Base-by-base conservation (phyloP, 768 basidiomycete species). In the Pleurotus eryngii region DNA sequence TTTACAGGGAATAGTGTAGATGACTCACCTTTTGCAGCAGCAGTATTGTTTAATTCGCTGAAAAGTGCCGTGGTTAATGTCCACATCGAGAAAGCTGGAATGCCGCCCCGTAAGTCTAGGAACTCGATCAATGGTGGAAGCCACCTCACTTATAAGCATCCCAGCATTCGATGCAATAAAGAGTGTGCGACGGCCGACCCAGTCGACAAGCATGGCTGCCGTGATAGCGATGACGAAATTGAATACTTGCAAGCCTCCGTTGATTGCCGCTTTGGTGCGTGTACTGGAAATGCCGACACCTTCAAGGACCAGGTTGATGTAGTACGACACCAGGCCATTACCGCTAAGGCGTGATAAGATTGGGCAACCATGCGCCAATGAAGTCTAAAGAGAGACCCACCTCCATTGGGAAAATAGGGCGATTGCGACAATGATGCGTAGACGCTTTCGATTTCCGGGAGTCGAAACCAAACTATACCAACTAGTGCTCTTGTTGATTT, bases 351-450 rank as follows among this genome's bases (percentile, higher is more conserved):
- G 22, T 9, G 53, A n/a, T 24, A 11, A 2, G 0, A 56, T 20
- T 7, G 24, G 18, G 22, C 43, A 27, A 26, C 40, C 22, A 56
- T 2, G 20, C 24, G 24, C 24, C 24, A 26, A 1, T 26, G 24
- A 24, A 24, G 4, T 5, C 24, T 24, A 22, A 2, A 54, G 30
- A 35, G 9, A 35, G 8, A 3, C 74, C 43, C 54, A 84, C 82
- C 83, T 85, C 89, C 87, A 90, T 59, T 92, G 90, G 0, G 85
- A 85, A 68, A 87, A 90, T 20, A 87, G 64, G 4, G 83, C 85
- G 46, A 90, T 79, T 1, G 77, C 83, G 58, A 90, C 71, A 59
- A 91, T 81, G 50, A 90, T 77, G 47, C 77, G 71, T 82, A 90
- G 83, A 3, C 90, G 78, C 62, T 79, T 83, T 30, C 82, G 73